Base-by-base conservation (phyloP, 2,329 filamentous ascomycete genomes). In the Apiospora koreana region DNA sequence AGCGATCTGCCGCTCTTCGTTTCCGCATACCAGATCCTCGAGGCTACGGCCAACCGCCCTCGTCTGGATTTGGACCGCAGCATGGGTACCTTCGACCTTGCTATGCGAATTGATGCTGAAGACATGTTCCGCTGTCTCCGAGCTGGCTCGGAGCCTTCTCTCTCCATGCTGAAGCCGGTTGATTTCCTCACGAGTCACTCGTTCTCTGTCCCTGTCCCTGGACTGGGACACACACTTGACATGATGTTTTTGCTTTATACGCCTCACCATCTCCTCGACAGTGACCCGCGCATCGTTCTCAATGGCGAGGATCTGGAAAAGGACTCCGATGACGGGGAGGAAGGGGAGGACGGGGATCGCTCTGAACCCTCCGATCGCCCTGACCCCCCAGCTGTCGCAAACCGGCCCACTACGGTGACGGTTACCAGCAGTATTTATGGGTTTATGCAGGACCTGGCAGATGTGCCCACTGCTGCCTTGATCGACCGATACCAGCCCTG, bases 401-500 rank as follows among this genome's bases (percentile, higher is more conserved):
- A 28, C 54, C 54, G 54, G 21, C 54, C 54, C 21, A 62, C 54
- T 18, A 62, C 28, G 10, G n/a, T 62, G 21, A 62, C 54, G 4
- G 35, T 62, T 28, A 62, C 35, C 21, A 62, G 54, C 54, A 62
- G 54, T 21, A 62, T 82, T 0, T 84, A 85, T 48, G 83, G 83
- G 0, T 76, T 84, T 18, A 72, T 80, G 25, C 77, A 79, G 43
- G 76, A 77, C 31, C 73, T 78, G 12, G 77, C 77, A 28, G 74
- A 72, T 41, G 73, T 82, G 3, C 77, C 80, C 2, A 72, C 79
- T 7, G 71, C 79, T 16, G 75, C 82, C 1, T 72, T 81, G 35
- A 75, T 76, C 1, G 81, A 83, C 72, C 80, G 78, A 42, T 83
- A 83, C 66, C 83, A 85, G 68, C 83, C 81, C 1, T 75, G 80